These are phyloP conservation scores for Penicillium cataractarum DNA, from an alignment of 495 filamentous ascomycete species.

Conservation along the genomic window DNA sequence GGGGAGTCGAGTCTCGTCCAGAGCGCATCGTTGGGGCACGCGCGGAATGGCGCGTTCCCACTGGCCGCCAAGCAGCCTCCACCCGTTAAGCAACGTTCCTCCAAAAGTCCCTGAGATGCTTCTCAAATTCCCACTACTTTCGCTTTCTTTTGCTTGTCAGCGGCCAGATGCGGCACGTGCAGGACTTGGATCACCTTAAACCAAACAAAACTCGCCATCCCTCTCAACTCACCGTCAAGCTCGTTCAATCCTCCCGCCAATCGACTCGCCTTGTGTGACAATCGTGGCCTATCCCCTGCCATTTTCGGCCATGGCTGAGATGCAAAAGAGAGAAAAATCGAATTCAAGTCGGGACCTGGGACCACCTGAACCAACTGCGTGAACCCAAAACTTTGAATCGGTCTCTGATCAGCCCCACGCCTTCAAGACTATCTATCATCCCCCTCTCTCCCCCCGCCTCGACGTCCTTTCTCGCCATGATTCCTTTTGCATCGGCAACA, in stretches of 20 bases:
- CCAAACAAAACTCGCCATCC: no score
- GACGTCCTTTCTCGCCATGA: slow-evolving; percentile 5
- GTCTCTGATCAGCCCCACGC: slow-evolving; percentile 4
- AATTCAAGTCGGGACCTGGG: neutral
- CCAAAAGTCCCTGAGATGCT: neutral
- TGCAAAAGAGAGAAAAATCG: neutral
- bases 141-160: neutral
- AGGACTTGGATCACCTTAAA: no score
- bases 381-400: neutral
- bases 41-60: slow-evolving; percentile 14
- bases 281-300: neutral
- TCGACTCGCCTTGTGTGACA: neutral
- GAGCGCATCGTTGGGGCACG: slow-evolving; percentile 17
- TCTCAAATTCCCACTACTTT: no score
- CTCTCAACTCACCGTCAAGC: neutral
- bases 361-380: slow-evolving; percentile 1
- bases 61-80: slow-evolving; percentile 21
- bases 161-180: slow-evolving; percentile 7
- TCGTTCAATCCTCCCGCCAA: neutral
- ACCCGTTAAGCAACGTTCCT: neutral
- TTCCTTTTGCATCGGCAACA: slow-evolving; percentile 13
- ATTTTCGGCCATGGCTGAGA: neutral
- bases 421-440: neutral
- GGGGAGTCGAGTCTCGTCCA: no score
- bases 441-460: neutral